phyloP scores from a whole-genome alignment of 1,284 basidiomycete genomes.

The Singerocomus inundabilis region DNA sequence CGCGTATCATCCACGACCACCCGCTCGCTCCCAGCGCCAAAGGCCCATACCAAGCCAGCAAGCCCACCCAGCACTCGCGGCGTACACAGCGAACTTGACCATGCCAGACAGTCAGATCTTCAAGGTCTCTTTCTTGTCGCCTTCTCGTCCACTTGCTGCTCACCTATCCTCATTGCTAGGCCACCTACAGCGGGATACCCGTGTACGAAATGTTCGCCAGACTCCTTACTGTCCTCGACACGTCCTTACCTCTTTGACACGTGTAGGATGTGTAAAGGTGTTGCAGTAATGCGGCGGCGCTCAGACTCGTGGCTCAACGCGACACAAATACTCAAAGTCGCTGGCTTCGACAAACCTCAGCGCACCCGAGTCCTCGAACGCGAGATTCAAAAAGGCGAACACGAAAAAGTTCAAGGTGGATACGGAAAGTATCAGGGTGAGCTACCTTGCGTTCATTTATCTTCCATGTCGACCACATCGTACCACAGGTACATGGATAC shows the following conservation, averaged over 20 bases:
- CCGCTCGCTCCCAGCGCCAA: slow-evolving; percentile 24
- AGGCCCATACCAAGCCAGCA: slow-evolving; percentile 1
- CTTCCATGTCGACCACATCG: neutral
- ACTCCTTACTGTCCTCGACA: slow-evolving; percentile 36
- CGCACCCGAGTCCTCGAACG: slow-evolving; percentile 95
- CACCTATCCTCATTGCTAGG: slow-evolving; percentile 43
- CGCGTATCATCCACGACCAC: slow-evolving; percentile 36
- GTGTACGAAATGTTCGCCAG: slow-evolving; percentile 79
- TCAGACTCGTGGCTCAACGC: slow-evolving; percentile 98
- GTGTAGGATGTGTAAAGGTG: slow-evolving; percentile 86
- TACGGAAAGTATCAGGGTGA: slow-evolving; percentile 99
- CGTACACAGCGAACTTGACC: slow-evolving; percentile 8
- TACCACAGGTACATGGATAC: slow-evolving; percentile 95
- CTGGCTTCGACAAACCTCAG: slow-evolving; percentile 99
- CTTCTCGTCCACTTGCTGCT: slow-evolving; percentile 12
- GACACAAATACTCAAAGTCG: slow-evolving; percentile 99
- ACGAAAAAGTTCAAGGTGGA: slow-evolving; percentile 99
- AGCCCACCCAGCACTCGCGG: neutral
- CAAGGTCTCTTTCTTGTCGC: slow-evolving; percentile 49
- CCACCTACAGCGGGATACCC: slow-evolving; percentile 85
- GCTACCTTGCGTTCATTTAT: slow-evolving; percentile 25
- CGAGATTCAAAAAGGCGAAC: slow-evolving; percentile 97
- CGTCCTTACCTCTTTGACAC: slow-evolving; percentile 35
- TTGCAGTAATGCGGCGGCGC: slow-evolving; percentile 96
- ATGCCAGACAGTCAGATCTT: slow-evolving; percentile 83